Base-by-base conservation (phyloP, 2,329 filamentous ascomycete species). In the Balansia obtecta region DNA sequence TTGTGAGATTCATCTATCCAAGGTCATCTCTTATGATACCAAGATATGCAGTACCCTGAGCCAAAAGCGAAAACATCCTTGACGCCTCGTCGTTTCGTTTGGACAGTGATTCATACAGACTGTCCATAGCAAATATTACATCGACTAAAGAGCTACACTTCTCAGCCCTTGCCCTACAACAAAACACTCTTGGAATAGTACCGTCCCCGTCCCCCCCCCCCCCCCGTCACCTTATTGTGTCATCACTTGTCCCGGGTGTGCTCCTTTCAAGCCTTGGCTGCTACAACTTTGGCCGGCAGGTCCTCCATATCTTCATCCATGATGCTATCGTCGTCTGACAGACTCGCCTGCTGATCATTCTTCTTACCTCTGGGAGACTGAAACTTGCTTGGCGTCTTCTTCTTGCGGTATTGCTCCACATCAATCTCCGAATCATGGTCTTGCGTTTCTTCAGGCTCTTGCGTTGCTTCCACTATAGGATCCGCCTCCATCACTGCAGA, bases 261-360 rank as follows among this genome's bases (percentile, higher is more conserved):
- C 8, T 18, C 16, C 20, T 20, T 20, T 32, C 30, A 43, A 3
- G 30, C n/a, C 40, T 16, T 34, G 22, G 16, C 46, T 15, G 32
- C 20, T 22, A 3, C 37, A n/a, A 51, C 30, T 41, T 43, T 52
- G 10, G 65, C 64, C 6, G 68, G 69, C 40, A 71, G 56, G 51
- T 71, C 69, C 49, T 71, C 68, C 69, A 71, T 70, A 42, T 71
- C 69, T 33, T 71, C 69, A 34, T 71, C 68, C 66, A 71, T 69
- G 13, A 61, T 61, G 38, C 65, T 68, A 20, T 65, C 63, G 4
- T 60, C 64, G 13, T 56, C 58, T 12, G 59, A 55, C 20, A 53
- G 52, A 12, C 43, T 12, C 18, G 16, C 13, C 22, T 48, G 45
- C 39, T 49, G 30, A 12, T 50, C 50, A 4, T 52, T 49, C 33